Base-by-base conservation (phyloP, 352 stramenopile species). In the Phytophthora boehmeriae region DNA sequence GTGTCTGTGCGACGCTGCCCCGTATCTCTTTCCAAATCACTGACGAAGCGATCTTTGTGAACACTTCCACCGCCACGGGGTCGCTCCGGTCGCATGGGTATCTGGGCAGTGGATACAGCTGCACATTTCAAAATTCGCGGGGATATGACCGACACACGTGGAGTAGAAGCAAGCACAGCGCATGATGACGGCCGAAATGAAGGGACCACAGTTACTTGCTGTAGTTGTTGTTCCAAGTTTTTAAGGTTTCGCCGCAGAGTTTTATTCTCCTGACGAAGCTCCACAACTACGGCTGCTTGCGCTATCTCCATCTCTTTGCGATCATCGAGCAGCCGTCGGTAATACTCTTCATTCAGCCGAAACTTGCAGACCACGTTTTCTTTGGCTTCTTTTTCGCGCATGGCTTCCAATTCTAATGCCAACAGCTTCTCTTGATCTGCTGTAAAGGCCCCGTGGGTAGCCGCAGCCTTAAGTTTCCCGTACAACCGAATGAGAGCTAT, bases 21-120 rank as follows among this genome's bases (percentile, higher is more conserved):
- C 0, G 85, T 90, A 54, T 90, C 85, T 48, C 63, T 63, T 34
- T 90, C 79, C 11, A 92, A 53, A 27, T 92, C 83, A 50, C 79
- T 93, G 52, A 93, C 73, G 42, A 89, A 91, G 2, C 77, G 71
- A 30, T 93, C 85, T 45, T 90, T 93, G 64, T 92, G 83, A 25
- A 59, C 66, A 14, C 62, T 73, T 34, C 80, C 80, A n/a, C 65
- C 65, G 8, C 49, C 68, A 16, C 78, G 68, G 0, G 82, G 80
- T 45, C 73, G 77, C 47, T 88, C 78, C 6, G 82, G 82, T 39
- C 82, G 76, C 41, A 76, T 88, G 4, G 80, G 82, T 51, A 76
- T 72, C 22, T 72, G 74, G 25, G 65, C 51, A n/a, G 47, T 64
- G 16, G 59, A 54, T 16, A 60, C 34, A 0, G 25, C 45, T n/a